Percentiles rank a stretch among this genome's conserved stretches.
Evolutionary conservation across 73 alveolate species (phyloP).

Genomic region (Paramecium octaurelia): DNA sequence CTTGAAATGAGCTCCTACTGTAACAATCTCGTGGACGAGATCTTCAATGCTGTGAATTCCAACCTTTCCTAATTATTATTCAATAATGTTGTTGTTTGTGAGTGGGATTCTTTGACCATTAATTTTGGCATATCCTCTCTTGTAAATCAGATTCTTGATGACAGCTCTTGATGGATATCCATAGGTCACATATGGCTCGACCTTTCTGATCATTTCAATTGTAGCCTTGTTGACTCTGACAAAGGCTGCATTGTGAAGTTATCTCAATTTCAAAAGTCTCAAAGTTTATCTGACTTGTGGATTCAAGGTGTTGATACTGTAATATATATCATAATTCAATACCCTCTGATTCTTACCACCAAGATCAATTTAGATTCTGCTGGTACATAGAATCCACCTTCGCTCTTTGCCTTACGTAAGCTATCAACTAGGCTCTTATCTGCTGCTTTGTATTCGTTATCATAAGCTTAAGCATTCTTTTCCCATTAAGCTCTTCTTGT

Average conservation of each 20-base stretch:
- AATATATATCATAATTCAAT: conserved; percentile 56
- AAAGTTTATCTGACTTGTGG: conserved; percentile 85
- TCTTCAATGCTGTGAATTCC: conserved; percentile 95
- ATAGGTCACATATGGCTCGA: conserved; percentile 88
- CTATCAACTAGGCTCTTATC: conserved; percentile 58
- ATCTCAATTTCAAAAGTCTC: conserved; percentile 89
- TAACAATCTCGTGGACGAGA: conserved; percentile 69
- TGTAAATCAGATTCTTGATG: conserved; percentile 86
- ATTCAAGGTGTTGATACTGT: conserved; percentile 79
- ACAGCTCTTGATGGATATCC: conserved; percentile 89
- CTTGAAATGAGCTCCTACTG: conserved; percentile 93
- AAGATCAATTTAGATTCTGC: conserved; percentile 64
- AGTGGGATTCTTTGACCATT: conserved; percentile 88
- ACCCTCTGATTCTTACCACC: conserved; percentile 70
- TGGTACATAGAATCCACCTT: conserved; percentile 65
- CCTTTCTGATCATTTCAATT: conserved; percentile 86
- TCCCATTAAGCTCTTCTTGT: conserved; percentile 50
- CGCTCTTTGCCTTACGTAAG: conserved; percentile 54
- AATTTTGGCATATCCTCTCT: conserved; percentile 88
- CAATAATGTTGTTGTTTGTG: conserved; percentile 89
- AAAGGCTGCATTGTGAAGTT: conserved; percentile 92
- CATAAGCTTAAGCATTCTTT: conserved; percentile 59
- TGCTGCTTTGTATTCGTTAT: conserved; percentile 50
- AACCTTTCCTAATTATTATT: conserved; percentile 80
- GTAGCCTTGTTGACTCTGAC: conserved; percentile 93